Percentiles rank a stretch among this genome's conserved stretches.
Conservation (phyloP, 371 early-diverging fungal genomes). For the Rhizopus microsporus region DNA sequence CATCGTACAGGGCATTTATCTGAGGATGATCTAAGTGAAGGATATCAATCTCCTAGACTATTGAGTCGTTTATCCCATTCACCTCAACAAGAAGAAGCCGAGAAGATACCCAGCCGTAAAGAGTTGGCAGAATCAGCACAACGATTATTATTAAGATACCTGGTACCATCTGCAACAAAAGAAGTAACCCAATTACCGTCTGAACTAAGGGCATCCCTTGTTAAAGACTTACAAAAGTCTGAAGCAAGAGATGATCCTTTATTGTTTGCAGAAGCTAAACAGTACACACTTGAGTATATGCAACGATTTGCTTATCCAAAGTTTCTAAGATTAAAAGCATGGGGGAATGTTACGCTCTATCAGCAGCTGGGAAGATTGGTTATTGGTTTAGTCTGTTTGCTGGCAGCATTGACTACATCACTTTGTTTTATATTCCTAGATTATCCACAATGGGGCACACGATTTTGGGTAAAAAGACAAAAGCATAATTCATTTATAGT, state of each 20-base stretch:
- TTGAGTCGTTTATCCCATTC: constrained; percentile 36
- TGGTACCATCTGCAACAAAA: constrained; percentile 58
- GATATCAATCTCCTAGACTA: constrained; percentile 39
- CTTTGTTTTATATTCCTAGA: constrained; percentile 62
- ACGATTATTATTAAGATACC: constrained; percentile 53
- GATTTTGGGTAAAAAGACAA: constrained; percentile 53
- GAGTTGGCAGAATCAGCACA: constrained; percentile 63
- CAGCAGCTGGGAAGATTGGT: constrained; percentile 57
- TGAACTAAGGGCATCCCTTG: constrained; percentile 35
- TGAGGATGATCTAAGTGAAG: constrained; percentile 45
- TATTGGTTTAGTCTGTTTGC: constrained; percentile 53
- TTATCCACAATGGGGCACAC: constrained; percentile 47
- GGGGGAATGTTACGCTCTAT: constrained; percentile 57
- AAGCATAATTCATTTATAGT: background rate
- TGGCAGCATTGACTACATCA: constrained; percentile 56
- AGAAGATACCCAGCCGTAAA: constrained; percentile 46
- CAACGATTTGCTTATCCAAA: constrained; percentile 58
- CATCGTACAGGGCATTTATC: constrained; percentile 39
- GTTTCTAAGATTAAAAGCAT: constrained; percentile 59
- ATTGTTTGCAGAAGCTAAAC: constrained; percentile 61
- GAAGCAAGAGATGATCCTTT: constrained; percentile 53
- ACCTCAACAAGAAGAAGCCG: background rate
- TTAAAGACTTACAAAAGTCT: constrained; percentile 37
- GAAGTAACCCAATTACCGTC: constrained; percentile 46
- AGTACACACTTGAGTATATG: constrained; percentile 62